Percentiles rank a stretch among this genome's conserved stretches.
phyloP scores from a whole-genome alignment of 352 stramenopile genomes.

The Phytophthora foliorum region DNA sequence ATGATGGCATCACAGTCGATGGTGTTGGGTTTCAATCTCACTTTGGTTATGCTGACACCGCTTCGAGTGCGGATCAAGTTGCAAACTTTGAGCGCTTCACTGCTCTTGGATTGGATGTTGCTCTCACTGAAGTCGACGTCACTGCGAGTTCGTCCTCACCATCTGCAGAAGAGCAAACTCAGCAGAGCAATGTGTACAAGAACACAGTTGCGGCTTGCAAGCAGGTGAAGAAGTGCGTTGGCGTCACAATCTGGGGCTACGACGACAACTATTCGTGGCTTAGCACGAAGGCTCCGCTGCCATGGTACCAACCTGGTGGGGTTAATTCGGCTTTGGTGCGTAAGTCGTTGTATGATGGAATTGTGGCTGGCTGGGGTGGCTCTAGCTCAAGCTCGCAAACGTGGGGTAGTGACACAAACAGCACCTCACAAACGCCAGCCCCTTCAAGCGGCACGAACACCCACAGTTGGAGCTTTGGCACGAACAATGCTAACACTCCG shows the following conservation, averaged over 20 bases:
- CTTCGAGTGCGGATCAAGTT: conserved; percentile 25
- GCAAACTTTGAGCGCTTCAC: conserved; percentile 36
- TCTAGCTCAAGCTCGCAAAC: not conserved
- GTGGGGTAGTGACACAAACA: not conserved
- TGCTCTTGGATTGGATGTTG: conserved; percentile 37
- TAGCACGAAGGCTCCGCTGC: conserved; percentile 26
- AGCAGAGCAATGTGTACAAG: conserved; percentile 30
- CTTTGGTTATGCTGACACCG: conserved; percentile 9
- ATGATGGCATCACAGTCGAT: conserved; percentile 27
- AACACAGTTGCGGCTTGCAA: conserved; percentile 36
- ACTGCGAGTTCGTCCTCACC: conserved; percentile 25
- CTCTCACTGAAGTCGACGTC: conserved; percentile 39
- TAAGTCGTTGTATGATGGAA: conserved; percentile 41
- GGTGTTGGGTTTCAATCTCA: conserved; percentile 40
- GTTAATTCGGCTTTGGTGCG: conserved; percentile 20
- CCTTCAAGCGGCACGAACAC: conserved; percentile 1
- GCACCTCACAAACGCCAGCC: conserved; percentile 5
- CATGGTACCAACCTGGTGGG: conserved; percentile 35
- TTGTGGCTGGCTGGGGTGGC: conserved; percentile 32
- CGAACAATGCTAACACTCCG: conserved; percentile 4
- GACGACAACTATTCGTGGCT: conserved; percentile 44
- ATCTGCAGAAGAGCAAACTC: conserved; percentile 9
- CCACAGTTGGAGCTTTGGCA: conserved; percentile 14
- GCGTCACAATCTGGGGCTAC: conserved; percentile 39
- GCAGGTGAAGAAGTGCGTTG: conserved; percentile 35